Conservation (phyloP, 2,329 filamentous ascomycete genomes). For the Sporothrix pallida region DNA sequence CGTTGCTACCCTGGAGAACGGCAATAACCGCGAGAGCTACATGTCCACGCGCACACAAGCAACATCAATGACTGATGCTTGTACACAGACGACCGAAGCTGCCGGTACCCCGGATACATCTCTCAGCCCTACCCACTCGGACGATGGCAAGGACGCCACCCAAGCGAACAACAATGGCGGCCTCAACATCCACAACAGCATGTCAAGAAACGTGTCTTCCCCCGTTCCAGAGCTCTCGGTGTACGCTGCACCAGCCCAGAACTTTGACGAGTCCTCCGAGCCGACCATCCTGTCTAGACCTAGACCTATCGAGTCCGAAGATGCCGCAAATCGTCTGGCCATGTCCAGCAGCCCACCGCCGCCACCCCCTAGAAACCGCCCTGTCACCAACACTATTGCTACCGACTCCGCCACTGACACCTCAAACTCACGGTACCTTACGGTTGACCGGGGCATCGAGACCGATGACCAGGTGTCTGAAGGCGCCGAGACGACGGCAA, state of each 20-base stretch:
- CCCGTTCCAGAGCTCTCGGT: conserved; percentile 25
- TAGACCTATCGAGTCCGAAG: neutral
- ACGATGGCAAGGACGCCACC: conserved; percentile 52
- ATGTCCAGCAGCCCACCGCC: neutral
- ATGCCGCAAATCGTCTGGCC: neutral
- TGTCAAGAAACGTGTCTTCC: neutral
- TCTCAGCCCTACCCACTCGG: conserved; percentile 58
- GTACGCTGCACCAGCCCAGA: neutral
- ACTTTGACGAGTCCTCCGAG: neutral
- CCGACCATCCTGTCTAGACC: neutral
- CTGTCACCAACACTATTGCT: neutral
- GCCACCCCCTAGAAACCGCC: conserved; percentile 2
- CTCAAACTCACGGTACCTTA: neutral
- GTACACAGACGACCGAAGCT: conserved; percentile 68
- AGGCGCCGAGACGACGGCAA: conserved; percentile 39
- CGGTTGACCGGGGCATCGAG: conserved; percentile 31
- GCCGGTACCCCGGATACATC: conserved; percentile 59
- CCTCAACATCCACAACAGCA: neutral
- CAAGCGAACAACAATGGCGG: neutral
- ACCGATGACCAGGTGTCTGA: conserved; percentile 39
- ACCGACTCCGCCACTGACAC: conserved; percentile 5
- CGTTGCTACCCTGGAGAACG: conserved; percentile 60
- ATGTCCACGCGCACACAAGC: conserved; percentile 74
- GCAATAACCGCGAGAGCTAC: conserved; percentile 74
- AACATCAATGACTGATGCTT: conserved; percentile 72